A percentile compares a stretch with the other conserved stretches of the same genome.
Conservation (phyloP, 805 yeast genomes). For the Candida coquimbonensis region DNA sequence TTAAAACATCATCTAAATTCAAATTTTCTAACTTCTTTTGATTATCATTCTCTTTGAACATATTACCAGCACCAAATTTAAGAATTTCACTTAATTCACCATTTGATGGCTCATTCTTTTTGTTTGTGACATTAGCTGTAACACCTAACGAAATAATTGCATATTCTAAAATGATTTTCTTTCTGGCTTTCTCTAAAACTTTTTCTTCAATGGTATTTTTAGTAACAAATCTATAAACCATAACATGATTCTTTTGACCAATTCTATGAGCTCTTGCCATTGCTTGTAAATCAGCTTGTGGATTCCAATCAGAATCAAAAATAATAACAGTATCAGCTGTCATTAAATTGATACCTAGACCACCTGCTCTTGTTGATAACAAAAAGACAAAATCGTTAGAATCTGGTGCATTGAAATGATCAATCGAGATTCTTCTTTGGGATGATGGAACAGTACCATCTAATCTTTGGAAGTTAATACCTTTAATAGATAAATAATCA, state of each 20-base stretch:
- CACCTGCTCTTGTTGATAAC: constrained; percentile 96
- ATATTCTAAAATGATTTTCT: constrained; percentile 96
- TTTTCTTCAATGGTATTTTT: constrained; percentile 98
- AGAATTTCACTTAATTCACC: constrained; percentile 87
- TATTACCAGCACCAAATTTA: constrained; percentile 97
- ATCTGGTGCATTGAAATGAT: constrained; percentile 91
- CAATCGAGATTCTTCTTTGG: constrained; percentile 89
- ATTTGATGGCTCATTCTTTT: constrained; percentile 67
- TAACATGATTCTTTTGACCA: constrained; percentile 98
- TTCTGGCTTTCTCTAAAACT: constrained; percentile 91
- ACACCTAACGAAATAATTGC: constrained; percentile 96
- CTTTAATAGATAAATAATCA: constrained; percentile 83
- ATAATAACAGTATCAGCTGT: constrained; percentile 98
- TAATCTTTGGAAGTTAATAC: constrained; percentile 81
- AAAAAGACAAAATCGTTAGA: constrained; percentile 88
- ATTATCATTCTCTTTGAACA: constrained; percentile 93
- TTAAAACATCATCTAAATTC: constrained; percentile 91
- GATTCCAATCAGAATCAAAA: constrained; percentile 98
- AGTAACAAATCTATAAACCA: constrained; percentile 95
- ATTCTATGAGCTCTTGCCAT: constrained; percentile 99
- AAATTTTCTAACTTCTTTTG: constrained; percentile 93
- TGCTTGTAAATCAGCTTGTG: constrained; percentile 98
- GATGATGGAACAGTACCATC: constrained; percentile 97
- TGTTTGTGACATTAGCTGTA: constrained; percentile 50
- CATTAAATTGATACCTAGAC: constrained; percentile 96